Conservation (phyloP, 495 filamentous ascomycete species). For the Podospora fimiseda region DNA sequence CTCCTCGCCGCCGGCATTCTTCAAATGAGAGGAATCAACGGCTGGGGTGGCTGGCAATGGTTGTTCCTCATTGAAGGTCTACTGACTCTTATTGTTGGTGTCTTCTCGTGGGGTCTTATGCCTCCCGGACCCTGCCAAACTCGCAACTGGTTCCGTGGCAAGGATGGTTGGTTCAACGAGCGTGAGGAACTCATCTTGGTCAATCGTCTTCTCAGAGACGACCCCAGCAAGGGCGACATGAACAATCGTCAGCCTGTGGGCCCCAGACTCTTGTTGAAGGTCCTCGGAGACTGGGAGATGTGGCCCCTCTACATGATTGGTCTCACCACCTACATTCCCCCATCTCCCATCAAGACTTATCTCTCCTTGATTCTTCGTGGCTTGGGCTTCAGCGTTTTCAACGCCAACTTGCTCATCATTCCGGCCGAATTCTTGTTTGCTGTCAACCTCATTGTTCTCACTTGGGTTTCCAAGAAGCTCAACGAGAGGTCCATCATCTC, state of each 20-base stretch:
- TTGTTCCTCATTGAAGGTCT: conserved; percentile 51
- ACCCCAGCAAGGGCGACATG: conserved; percentile 60
- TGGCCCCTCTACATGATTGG: conserved; percentile 56
- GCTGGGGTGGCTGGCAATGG: conserved; percentile 47
- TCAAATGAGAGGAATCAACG: conserved; percentile 43
- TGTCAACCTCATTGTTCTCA: conserved; percentile 37
- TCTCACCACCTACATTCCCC: conserved; percentile 47
- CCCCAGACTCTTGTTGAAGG: conserved; percentile 39
- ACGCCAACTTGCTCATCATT: conserved; percentile 49
- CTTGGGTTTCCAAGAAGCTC: conserved; percentile 48
- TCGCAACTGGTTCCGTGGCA: conserved; percentile 46
- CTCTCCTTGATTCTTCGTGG: conserved; percentile 43
- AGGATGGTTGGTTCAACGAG: conserved; percentile 55
- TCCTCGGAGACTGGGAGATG: conserved; percentile 49
- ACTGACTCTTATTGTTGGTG: conserved; percentile 47
- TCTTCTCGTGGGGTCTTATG: conserved; percentile 49
- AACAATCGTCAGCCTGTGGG: conserved; percentile 52
- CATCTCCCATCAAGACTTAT: conserved; percentile 37
- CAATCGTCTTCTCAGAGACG: conserved; percentile 57
- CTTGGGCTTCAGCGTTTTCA: conserved; percentile 49
- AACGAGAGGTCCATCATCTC: conserved; percentile 50
- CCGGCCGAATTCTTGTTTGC: conserved; percentile 43
- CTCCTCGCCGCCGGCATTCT: conserved; percentile 47
- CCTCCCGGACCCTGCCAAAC: conserved; percentile 48
- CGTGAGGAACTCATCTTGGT: conserved; percentile 55